Percentiles rank a stretch among this genome's conserved stretches.
These are phyloP conservation scores for Cutaneotrichosporon sp. DNA, from an alignment of 1,284 basidiomycete genomes.

Conservation along the genomic window DNA sequence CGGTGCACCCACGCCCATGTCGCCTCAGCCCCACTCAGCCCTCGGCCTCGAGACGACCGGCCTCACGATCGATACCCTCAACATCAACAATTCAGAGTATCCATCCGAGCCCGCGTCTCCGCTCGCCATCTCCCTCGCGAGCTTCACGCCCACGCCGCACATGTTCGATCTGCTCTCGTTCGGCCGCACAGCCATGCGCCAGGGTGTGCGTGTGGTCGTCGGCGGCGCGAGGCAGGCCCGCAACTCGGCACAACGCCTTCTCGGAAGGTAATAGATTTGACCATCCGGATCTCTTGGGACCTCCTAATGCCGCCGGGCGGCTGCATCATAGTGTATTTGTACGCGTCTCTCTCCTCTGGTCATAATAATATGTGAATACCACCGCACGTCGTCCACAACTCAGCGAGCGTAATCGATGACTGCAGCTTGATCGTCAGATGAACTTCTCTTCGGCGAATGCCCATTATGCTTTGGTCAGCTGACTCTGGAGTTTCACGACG, in stretches of 20 bases:
- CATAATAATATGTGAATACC: constrained; percentile 3
- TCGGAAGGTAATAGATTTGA: neutral
- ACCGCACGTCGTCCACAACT: neutral
- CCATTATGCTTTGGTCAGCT: no score
- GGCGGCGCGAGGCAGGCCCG: constrained; percentile 9
- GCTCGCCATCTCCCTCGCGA: constrained; percentile 31
- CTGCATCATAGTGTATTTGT: constrained; percentile 5
- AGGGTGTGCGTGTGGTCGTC: constrained; percentile 23
- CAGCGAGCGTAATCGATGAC: neutral
- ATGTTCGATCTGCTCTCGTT: constrained; percentile 43
- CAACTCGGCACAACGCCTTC: constrained; percentile 4
- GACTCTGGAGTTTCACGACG: no score
- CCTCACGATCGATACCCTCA: neutral
- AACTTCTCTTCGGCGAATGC: no score
- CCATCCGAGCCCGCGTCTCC: constrained; percentile 29
- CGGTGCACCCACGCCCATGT: constrained; percentile 8
- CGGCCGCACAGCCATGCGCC: constrained; percentile 33
- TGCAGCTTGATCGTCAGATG: no score
- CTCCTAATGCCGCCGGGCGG: constrained; percentile 1
- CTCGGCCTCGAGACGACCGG: constrained; percentile 12
- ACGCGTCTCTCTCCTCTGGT: neutral
- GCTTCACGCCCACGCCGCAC: constrained; percentile 41
- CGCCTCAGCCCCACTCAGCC: constrained; percentile 6
- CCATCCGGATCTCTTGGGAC: neutral
- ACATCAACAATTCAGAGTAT: constrained; percentile 3